Percentiles rank a stretch among this genome's conserved stretches.
phyloP scores from a whole-genome alignment of 179 eudicot genomes.

The Patellifolia procumbens region DNA sequence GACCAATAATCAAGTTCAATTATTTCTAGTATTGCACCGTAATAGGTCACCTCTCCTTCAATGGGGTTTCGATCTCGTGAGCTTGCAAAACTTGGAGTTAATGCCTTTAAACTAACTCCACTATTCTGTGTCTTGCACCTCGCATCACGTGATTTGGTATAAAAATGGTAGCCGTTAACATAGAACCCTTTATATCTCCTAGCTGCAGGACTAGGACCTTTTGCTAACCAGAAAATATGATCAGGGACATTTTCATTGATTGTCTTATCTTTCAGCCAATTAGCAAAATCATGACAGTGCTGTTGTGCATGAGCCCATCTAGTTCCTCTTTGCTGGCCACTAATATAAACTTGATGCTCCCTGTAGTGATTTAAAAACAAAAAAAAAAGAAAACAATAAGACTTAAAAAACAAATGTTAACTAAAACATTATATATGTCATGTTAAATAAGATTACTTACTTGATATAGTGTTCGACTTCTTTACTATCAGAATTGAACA shows the following conservation, averaged over 20 bases:
- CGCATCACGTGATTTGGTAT: constrained; percentile 7
- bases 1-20: constrained; percentile 25
- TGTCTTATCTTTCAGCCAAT: constrained; percentile 15
- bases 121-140: constrained; percentile 19
- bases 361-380: background rate
- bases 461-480: background rate
- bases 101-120: constrained; percentile 15
- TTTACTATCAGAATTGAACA: background rate
- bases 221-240: constrained; percentile 17
- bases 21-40: constrained; percentile 23
- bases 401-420: too few species aligned
- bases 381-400: too few species aligned
- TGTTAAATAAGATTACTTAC: background rate
- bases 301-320: constrained; percentile 13
- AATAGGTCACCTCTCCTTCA: constrained; percentile 12
- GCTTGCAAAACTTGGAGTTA: constrained; percentile 23
- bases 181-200: constrained; percentile 3
- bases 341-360: background rate
- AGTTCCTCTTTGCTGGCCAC: background rate
- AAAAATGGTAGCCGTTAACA: constrained; percentile 3
- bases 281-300: constrained; percentile 18
- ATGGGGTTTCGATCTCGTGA: constrained; percentile 11
- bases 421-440: too few species aligned
- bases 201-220: constrained; percentile 11
- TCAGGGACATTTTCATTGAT: background rate